Evolutionary conservation across 768 basidiomycete genomes (phyloP), one percentile per base, ranked within the genome.

Genomic region (Sporobolomyces pararoseus): DNA sequence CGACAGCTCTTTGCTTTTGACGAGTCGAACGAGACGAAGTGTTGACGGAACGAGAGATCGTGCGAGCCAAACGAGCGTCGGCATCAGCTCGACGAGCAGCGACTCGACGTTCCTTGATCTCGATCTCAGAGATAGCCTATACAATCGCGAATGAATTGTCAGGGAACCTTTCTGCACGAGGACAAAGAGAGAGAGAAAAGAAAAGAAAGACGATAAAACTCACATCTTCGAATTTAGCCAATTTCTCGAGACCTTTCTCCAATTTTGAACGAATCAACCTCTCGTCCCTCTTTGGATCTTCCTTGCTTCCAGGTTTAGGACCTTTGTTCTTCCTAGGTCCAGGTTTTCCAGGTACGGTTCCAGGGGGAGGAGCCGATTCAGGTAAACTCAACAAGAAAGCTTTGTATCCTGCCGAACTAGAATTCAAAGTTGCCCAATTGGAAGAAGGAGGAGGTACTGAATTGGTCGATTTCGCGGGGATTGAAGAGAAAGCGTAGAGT

Each of bases 311-410:
- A 29, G 61, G 35, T 19, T 35, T 44, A 34, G 35, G 42, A 13
- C 50, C 66, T 27, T 60, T 66, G 32, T 17, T 44, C 46, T 49
- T 65, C 46, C 46, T 61, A n/a, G 58, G 53, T 23, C 35, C 59
- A 25, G 60, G 50, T 42, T 21, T 21, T 2, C 21, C 59, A 7
- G 55, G 35, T 46, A 9, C 39, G 6, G 55, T 42, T n/a, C 54
- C 54, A 9, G 27, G 46, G 42, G 29, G 50, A 59, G 52, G 60
- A 54, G 51, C 46, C 27, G 69, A 64, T 25, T 55, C 69, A 7
- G 69, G 58, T 17, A 70, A 39, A 27, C 58, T 50, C 31, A 62
- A 34, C 37, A 65, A 2, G 64, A 70, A 70, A 13, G 58, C 69
- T 17, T 60, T 52, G 69, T 70, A 70, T 17, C 69, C 69, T 19